phyloP scores from a whole-genome alignment of 2,329 filamentous ascomycete species.

The Trichoderma semiorbis region DNA sequence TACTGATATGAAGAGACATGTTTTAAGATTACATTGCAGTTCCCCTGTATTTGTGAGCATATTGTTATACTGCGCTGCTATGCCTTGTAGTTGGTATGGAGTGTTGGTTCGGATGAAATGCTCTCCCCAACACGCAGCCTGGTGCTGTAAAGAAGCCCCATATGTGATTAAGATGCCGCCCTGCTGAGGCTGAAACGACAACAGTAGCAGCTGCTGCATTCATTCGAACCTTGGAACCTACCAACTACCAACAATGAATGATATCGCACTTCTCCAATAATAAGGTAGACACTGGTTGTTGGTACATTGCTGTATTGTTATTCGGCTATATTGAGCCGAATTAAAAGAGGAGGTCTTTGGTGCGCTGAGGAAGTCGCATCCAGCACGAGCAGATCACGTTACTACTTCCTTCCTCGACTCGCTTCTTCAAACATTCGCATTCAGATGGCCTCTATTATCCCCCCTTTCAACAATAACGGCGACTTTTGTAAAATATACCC shows the following conservation, averaged over 20 bases:
- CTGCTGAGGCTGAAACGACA: neutral
- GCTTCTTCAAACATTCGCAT: neutral
- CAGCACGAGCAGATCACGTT: neutral
- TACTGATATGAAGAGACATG: constrained; percentile 14
- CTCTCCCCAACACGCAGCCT: neutral
- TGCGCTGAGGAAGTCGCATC: neutral
- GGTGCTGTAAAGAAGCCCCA: neutral
- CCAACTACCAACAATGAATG: neutral
- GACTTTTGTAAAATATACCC: neutral
- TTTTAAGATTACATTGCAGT: neutral
- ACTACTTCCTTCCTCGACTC: neutral
- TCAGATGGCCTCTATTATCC: neutral
- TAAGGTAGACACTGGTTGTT: neutral
- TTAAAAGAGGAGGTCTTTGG: neutral
- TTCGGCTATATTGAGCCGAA: neutral
- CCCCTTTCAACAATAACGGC: neutral
- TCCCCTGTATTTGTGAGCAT: neutral
- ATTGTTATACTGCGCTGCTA: neutral
- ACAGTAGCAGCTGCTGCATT: neutral
- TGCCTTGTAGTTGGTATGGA: neutral
- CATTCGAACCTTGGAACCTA: neutral
- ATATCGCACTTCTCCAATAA: neutral
- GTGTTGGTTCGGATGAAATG: neutral
- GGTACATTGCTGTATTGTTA: neutral
- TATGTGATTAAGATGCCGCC: neutral